These are phyloP conservation scores for Globisporangium paddicum DNA, from an alignment of 352 stramenopile genomes.

Conservation along the genomic window DNA sequence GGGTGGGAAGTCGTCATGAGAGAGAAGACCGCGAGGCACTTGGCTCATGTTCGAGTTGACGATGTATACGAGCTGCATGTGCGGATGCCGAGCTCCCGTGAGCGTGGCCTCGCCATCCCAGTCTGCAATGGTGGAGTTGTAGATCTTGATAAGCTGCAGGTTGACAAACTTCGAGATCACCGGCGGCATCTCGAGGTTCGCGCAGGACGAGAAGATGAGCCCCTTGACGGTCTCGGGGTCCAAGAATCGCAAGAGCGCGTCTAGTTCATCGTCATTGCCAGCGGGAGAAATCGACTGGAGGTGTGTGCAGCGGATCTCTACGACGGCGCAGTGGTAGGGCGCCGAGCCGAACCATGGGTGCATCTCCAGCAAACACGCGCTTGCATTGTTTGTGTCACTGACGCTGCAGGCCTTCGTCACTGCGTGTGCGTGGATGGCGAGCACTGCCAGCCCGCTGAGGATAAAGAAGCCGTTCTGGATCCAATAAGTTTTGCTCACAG, in stretches of 20 bases:
- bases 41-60: constrained; percentile 26
- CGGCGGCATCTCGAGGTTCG: constrained; percentile 19
- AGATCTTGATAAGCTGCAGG: constrained; percentile 32
- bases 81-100: constrained; percentile 14
- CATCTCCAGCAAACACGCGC: neutral
- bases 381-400: no score
- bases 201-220: constrained; percentile 32
- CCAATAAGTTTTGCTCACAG: neutral
- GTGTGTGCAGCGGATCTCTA: neutral
- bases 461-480: neutral
- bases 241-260: constrained; percentile 14
- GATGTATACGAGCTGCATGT: constrained; percentile 23
- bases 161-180: constrained; percentile 19
- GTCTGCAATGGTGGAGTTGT: constrained; percentile 29
- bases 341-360: neutral
- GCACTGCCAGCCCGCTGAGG: neutral
- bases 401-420: neutral
- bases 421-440: neutral
- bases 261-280: constrained; percentile 2
- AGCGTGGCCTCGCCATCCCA: constrained; percentile 24
- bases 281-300: neutral
- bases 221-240: constrained; percentile 14
- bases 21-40: constrained; percentile 26
- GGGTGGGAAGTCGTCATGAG: constrained; percentile 23
- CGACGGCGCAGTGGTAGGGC: neutral